Evolutionary conservation across 2,329 filamentous ascomycete species (phyloP), one percentile per base, ranked within the genome.

Genomic region (Lachnellula cervina): DNA sequence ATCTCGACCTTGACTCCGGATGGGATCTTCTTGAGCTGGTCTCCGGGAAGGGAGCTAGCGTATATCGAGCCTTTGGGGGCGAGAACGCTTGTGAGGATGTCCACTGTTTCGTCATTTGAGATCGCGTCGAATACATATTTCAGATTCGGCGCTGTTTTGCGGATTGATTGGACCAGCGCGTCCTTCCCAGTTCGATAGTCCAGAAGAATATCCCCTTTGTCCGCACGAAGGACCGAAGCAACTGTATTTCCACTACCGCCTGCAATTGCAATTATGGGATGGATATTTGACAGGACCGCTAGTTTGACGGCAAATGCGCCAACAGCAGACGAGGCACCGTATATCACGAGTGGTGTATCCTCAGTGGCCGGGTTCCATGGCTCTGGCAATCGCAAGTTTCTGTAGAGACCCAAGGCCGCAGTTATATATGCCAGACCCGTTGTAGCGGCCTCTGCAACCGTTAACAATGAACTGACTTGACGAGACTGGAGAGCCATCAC

Each of bases 241-340:
- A n/a, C 9, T 5, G n/a, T 38, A n/a, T 38, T n/a, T 14, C 35
- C 35, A 38, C 35, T 74, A n/a, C 71, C 66, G 3, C 82, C 80
- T 0, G 80, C 80, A 14, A 84, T 70, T 4, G 74, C 74, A 55
- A 84, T 80, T 32, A 84, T 71, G 0, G 81, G 81, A 59, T 83
- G 79, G 17, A 84, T 76, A 51, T 79, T 77, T 3, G 72, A 62
- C 11, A 52, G 56, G 21, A 9, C 48, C 34, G 56, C 54, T 16
- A 85, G 70, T 62, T 85, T 78, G 47, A 84, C 72, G 0, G 75
- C 79, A 54, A 76, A 84, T 2, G 78, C 72, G 2, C 81, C 82
- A 0, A 83, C 80, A 0, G 80, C 76, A 0, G 74, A 74, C 0
- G 76, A 71, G 1, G 71, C 77, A 4, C 79, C 76, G 61, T 82